Percentiles rank a stretch among this genome's conserved stretches.
phyloP scores from a whole-genome alignment of 768 basidiomycete genomes.

The Thelephora ganbajun region DNA sequence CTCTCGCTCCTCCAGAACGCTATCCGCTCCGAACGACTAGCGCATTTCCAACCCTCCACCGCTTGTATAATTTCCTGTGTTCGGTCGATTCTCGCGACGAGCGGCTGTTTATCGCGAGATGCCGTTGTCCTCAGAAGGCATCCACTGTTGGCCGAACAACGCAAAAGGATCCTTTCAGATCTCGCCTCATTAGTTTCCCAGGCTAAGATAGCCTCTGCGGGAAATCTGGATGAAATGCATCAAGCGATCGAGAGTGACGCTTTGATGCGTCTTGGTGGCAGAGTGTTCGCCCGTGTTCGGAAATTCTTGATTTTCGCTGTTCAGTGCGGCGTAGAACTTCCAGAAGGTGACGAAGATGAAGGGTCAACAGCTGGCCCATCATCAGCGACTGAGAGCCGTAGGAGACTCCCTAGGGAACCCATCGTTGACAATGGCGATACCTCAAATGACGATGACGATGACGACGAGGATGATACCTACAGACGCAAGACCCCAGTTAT shows the following conservation, averaged over 20 bases:
- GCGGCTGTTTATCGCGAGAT: conserved; percentile 76
- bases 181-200: conserved; percentile 76
- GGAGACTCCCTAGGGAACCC: too few species aligned
- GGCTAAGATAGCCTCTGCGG: conserved; percentile 50
- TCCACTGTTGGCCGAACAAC: conserved; percentile 56
- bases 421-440: background rate
- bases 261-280: conserved; percentile 72
- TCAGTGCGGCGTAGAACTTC: conserved; percentile 61
- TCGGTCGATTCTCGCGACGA: conserved; percentile 68
- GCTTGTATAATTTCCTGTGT: conserved; percentile 93
- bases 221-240: conserved; percentile 29
- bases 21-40: conserved; percentile 56
- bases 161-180: conserved; percentile 69
- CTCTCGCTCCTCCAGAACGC: conserved; percentile 78
- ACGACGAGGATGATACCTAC: background rate
- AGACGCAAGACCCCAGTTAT: background rate
- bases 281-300: conserved; percentile 70
- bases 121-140: conserved; percentile 55
- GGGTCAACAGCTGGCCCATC: conserved; percentile 1
- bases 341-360: conserved; percentile 10
- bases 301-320: conserved; percentile 66
- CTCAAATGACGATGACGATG: background rate
- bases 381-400: conserved; percentile 1
- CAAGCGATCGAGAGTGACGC: conserved; percentile 46
- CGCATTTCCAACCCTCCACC: conserved; percentile 88